Base-by-base conservation (phyloP, 257 asterid species). In the Echites panduratus region DNA sequence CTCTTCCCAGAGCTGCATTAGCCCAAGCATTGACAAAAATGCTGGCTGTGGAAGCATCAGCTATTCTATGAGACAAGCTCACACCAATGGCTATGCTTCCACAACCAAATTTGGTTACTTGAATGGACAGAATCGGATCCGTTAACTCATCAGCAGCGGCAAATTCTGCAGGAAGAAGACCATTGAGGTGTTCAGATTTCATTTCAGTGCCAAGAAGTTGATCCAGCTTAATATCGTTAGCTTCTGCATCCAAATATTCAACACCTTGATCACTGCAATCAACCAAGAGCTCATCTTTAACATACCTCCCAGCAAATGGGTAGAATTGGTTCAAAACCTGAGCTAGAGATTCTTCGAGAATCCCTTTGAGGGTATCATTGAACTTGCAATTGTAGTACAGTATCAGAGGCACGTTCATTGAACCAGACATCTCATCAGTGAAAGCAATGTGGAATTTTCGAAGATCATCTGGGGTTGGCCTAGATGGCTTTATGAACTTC, bases 1-100 rank as follows among this genome's bases (percentile, higher is more conserved):
- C 56, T 0, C 17, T 27, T 1, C 27, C 11, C 11, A 44, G 26
- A 49, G 32, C 32, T 41, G 74, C 59, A 38, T 50, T 49, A 7
- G 89, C 77, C 85, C 85, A 85, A 2, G 79, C 79, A 4, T 26
- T 61, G 7, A 85, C 0, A 54, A 85, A 85, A 4, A 82, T 73
- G 44, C 19, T 43, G 2, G 76, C 1, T 0, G 84, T 76, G 64
- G 70, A 16, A 22, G 48, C 76, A 53, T 73, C 81, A 0, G 64
- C 52, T 71, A 85, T 35, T 26, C 78, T 73, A 27, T 80, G 87
- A 1, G 85, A 63, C 26, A 74, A 44, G 20, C 67, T 58, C 4
- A 82, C 50, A 2, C 75, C 87, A 4, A 82, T 56, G 0, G 81
- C 77, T 11, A 75, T 4, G n/a, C 84, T 85, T 11, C 89, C 89